Base-by-base conservation (phyloP, 306 rosid species). In the Ziziphus jujuba region DNA sequence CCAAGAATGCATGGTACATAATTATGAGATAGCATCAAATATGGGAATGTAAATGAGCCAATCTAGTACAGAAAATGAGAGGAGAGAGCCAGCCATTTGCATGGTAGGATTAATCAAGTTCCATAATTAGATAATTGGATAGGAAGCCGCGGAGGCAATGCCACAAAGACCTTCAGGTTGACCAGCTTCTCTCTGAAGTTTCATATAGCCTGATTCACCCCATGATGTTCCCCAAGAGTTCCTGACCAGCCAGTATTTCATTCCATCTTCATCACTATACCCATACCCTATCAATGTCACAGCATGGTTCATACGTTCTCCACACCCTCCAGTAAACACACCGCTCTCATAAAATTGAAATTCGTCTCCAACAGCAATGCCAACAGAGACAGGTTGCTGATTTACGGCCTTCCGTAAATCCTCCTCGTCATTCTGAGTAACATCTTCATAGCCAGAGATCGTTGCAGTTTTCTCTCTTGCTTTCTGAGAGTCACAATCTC, bases 401-500 rank as follows among this genome's bases (percentile, higher is more conserved):
- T n/a, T n/a, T 0, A 2, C 17, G 14, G 17, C 53, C 14, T 48
- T 48, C 16, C 14, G 7, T n/a, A 48, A 51, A 0, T 52, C 65
- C 0, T 23, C 57, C 66, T 81, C 82, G 2, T 28, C 54, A 2
- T 56, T 56, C 1, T 5, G 0, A 2, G 59, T 52, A 0, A 75
- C 70, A 9, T 11, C 6, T 7, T 0, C 0, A 49, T n/a, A 57
- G 11, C 61, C 50, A 0, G 6, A 65, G 55, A 71, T 72, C 52
- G 58, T 36, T 28, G 71, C 69, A 31, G 48, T 35, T 10, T 7
- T 2, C 9, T 5, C 7, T 2, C 9, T 38, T 7, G 44, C 9
- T 9, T 10, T 51, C 3, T 31, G 5, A 5, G 1, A 3, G 28
- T 56, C 17, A 47, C 84, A 80, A 3, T 4, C 19, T 63, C 56